Base-by-base conservation (phyloP, 805 yeast genomes). In the Candida piceae region DNA sequence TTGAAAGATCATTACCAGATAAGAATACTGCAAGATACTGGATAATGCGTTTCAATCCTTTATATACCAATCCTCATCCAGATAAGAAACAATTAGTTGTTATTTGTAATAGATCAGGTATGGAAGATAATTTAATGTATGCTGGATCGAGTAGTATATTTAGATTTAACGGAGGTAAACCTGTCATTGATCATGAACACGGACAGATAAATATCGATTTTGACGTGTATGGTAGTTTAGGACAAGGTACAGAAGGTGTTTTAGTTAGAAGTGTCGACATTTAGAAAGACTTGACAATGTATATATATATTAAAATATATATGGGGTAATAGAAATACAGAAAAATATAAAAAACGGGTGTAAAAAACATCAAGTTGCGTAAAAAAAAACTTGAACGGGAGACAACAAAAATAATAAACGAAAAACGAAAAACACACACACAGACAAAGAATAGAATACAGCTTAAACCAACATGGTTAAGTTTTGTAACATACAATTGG, bases 71-170 rank as follows among this genome's bases (percentile, higher is more conserved):
- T 7, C 20, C 36, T 8, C 54, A 50, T 35, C 11, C 39, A 38
- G 15, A 29, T 18, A 40, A 35, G 31, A 37, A 48, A 35, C 37
- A 49, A 37, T 10, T 58, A 49, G 69, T 81, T 10, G 72, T 81
- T 0, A 52, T 78, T 5, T 76, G 87, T 48, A 87, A 88, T 54
- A 65, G 97, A 44, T 63, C 75, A 8, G 97, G 97, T 0, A 63
- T 80, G n/a, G 96, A 88, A 53, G 78, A 67, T 32, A 74, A 70
- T 28, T 71, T 78, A 2, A 57, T 77, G 44, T 86, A 81, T 44
- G 87, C 80, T 1, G 90, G 94, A 4, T 70, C 84, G 1, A 65
- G 77, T 3, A 67, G 71, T 16, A 74, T 85, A 4, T 56, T 74
- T 29, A 70, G 73, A 42, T 81, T 83, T 46, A 67, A 67, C 42